Evolutionary conservation across 371 early-diverging fungal species (phyloP).

Genomic region (Conidiobolus incongruus): DNA sequence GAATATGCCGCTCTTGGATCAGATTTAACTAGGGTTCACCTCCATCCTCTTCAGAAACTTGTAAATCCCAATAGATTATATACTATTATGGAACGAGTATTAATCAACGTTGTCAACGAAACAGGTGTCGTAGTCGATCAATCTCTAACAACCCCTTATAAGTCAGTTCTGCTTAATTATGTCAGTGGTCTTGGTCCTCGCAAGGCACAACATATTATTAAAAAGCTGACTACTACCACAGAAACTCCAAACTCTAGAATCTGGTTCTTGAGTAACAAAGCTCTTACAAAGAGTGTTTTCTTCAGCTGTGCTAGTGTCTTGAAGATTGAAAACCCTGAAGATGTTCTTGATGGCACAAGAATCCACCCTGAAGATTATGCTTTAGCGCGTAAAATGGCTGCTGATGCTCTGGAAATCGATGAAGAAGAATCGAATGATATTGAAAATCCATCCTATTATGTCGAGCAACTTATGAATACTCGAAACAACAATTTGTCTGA

Average conservation of each 20-base stretch:
- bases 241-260: conserved; percentile 18
- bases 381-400: conserved; percentile 90
- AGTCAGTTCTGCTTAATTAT: conserved; percentile 52
- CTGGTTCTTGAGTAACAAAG: conserved; percentile 38
- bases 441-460: conserved; percentile 36
- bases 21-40: conserved; percentile 35
- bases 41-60: conserved; percentile 56
- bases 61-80: conserved; percentile 35
- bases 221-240: conserved; percentile 12
- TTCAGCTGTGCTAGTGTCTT: conserved; percentile 86
- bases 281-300: conserved; percentile 55
- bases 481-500: conserved; percentile 67
- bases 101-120: conserved; percentile 67
- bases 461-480: conserved; percentile 60
- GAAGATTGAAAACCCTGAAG: conserved; percentile 35
- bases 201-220: conserved; percentile 54
- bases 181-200: conserved; percentile 89
- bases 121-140: conserved; percentile 81
- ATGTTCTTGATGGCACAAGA: conserved; percentile 83
- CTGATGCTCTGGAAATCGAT: conserved; percentile 86
- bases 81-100: conserved; percentile 51
- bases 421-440: conserved; percentile 26
- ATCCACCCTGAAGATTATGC: conserved; percentile 92
- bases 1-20: conserved; percentile 67
- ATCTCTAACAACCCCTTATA: conserved; percentile 37